Percentiles rank a stretch among this genome's conserved stretches.
Conservation (phyloP, 257 asterid genomes). For the Paulownia fortunei region DNA sequence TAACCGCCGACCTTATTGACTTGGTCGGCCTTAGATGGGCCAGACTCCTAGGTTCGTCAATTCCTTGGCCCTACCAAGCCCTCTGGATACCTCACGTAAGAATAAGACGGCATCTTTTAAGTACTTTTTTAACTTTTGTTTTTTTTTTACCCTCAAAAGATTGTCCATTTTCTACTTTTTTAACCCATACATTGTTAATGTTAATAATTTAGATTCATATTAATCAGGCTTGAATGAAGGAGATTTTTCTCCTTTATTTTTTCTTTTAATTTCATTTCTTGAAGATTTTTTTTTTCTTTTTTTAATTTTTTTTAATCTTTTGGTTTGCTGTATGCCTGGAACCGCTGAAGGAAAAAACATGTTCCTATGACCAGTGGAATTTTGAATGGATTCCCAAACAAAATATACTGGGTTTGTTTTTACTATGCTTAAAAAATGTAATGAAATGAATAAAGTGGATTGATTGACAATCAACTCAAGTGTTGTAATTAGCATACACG, state of each 20-base stretch:
- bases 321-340: not conserved
- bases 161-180: not conserved
- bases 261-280: not conserved
- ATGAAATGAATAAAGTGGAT: not conserved
- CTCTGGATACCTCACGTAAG: not conserved
- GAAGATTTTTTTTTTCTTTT: too few relatives aligned
- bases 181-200: not conserved
- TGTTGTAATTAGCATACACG: not conserved
- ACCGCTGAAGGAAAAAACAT: not conserved
- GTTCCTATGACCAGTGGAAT: not conserved
- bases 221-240: not conserved
- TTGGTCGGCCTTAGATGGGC: constrained; percentile 22
- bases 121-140: not conserved
- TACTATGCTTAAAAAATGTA: not conserved
- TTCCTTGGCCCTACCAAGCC: constrained; percentile 25
- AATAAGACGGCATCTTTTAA: not conserved
- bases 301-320: too few relatives aligned
- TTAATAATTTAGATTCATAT: not conserved
- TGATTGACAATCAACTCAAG: not conserved
- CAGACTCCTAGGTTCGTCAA: constrained; percentile 4
- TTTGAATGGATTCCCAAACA: not conserved
- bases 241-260: not conserved
- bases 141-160: not conserved
- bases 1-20: constrained; percentile 25
- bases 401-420: not conserved